Conservation (phyloP, 345 rosid genomes). For the Arabidopsis suecica region DNA sequence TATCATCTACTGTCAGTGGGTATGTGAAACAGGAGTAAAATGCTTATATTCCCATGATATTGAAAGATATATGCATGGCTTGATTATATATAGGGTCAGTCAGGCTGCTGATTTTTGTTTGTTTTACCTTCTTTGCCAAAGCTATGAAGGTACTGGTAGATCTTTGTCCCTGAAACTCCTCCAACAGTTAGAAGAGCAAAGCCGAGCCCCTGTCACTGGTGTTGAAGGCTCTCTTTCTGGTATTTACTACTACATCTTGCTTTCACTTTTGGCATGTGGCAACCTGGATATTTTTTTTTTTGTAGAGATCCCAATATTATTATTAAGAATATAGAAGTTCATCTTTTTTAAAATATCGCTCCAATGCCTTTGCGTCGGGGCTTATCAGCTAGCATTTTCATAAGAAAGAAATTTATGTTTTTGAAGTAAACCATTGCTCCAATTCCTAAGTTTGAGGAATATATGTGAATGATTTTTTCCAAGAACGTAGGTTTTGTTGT, state of each 20-base stretch:
- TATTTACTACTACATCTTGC: constrained; percentile 44
- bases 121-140: constrained; percentile 40
- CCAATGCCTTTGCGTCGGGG: neutral
- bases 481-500: constrained; percentile 22
- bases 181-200: constrained; percentile 92
- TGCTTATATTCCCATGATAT: constrained; percentile 34
- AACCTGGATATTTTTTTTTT: neutral
- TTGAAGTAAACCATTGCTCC: constrained; percentile 3
- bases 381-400: constrained; percentile 1
- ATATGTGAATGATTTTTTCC: constrained; percentile 10
- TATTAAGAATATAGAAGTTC: constrained; percentile 35
- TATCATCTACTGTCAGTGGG: constrained; percentile 99
- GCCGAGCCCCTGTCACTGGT: constrained; percentile 62
- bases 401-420: neutral
- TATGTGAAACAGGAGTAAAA: constrained; percentile 45
- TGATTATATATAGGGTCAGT: constrained; percentile 25
- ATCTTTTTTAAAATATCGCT: constrained; percentile 57
- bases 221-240: constrained; percentile 78
- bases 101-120: constrained; percentile 19
- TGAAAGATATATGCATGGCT: neutral
- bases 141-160: constrained; percentile 98
- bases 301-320: constrained; percentile 20
- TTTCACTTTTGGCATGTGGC: constrained; percentile 25
- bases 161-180: constrained; percentile 94
- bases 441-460: constrained; percentile 45